Percentiles rank a stretch among this genome's conserved stretches.
Evolutionary conservation across 495 filamentous ascomycete genomes (phyloP).

Genomic region (Neurospora terricola): DNA sequence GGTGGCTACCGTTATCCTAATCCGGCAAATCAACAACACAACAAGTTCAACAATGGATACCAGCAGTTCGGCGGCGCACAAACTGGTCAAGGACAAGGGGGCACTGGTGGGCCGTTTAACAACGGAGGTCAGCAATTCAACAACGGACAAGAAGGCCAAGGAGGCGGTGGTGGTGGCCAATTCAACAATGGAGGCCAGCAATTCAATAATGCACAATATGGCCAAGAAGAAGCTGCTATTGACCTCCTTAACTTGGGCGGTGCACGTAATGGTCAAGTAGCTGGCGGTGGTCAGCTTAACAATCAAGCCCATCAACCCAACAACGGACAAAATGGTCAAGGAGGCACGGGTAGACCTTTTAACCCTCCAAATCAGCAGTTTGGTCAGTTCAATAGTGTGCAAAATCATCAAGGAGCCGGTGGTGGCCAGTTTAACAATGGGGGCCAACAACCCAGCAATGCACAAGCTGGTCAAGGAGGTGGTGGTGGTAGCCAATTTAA

Average conservation of each 20-base stretch:
- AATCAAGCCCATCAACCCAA: neutral
- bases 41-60: neutral
- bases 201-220: neutral
- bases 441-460: neutral
- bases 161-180: neutral
- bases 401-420: too few species aligned
- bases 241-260: neutral
- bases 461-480: neutral
- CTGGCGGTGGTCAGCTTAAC: neutral
- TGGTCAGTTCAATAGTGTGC: too few species aligned
- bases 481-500: neutral
- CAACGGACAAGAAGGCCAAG: neutral
- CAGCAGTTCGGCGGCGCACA: neutral
- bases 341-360: neutral
- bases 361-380: too few species aligned
- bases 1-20: neutral
- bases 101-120: neutral
- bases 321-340: neutral
- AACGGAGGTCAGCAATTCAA: neutral
- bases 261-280: neutral
- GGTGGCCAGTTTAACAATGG: neutral
- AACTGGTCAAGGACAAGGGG: neutral
- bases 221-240: neutral
- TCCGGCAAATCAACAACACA: neutral
- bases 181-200: neutral